These are phyloP conservation scores for Raphanus raphanistrum DNA, from an alignment of 345 rosid genomes.

Conservation along the genomic window DNA sequence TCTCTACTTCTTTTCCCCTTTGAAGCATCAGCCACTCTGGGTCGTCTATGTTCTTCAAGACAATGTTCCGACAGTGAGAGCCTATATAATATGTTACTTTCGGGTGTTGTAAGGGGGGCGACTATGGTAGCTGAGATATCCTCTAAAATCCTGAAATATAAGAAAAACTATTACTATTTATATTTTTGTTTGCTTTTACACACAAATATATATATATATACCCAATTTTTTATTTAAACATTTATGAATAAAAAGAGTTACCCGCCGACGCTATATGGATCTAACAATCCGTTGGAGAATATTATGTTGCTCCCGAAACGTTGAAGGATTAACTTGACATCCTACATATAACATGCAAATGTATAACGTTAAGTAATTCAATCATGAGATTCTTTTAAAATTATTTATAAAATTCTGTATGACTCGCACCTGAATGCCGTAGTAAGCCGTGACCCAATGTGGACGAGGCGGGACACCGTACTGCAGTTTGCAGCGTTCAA, in stretches of 20 bases:
- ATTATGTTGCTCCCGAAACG: not conserved
- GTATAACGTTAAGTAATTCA: not conserved
- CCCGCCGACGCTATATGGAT: constrained; percentile 56
- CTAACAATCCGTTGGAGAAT: constrained; percentile 48
- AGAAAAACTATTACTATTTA: not conserved
- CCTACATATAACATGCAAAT: not conserved
- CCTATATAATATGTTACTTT: not conserved
- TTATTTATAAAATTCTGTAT: too few relatives aligned
- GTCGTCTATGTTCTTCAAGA: constrained; percentile 15
- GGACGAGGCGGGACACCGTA: constrained; percentile 67
- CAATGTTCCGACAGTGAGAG: constrained; percentile 45
- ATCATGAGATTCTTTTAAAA: not conserved
- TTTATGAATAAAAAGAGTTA: constrained; percentile 12
- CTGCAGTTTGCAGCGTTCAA: constrained; percentile 39
- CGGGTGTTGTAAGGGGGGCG: constrained; percentile 26
- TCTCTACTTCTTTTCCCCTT: constrained; percentile 37
- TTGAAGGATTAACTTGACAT: not conserved
- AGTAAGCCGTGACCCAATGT: constrained; percentile 69
- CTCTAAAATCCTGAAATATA: constrained; percentile 41
- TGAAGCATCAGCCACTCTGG: constrained; percentile 46
- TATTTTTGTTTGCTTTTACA: not conserved
- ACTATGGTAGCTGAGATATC: constrained; percentile 48
- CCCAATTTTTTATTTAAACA: not conserved
- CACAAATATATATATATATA: not conserved
- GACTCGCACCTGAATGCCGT: constrained; percentile 42